Base-by-base conservation (phyloP, 805 yeast species). In the Pichia gijzeniarum region DNA sequence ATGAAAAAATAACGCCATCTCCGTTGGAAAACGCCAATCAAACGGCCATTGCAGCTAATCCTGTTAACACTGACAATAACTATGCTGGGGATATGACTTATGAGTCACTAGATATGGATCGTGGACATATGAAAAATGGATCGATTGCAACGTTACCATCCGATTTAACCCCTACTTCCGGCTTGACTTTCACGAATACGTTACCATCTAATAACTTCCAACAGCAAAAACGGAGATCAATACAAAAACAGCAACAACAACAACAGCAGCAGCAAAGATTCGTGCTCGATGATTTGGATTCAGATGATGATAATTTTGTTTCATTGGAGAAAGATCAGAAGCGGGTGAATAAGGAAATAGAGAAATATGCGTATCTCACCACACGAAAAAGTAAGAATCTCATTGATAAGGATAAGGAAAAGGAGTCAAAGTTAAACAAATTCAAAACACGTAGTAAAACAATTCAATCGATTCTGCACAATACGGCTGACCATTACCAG, bases 1-100 rank as follows among this genome's bases (percentile, higher is more conserved):
- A 84, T 57, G 79, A 76, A 44, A 51, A 46, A 1, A 63, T 63
- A 5, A 74, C 85, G 0, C 88, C 90, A 3, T 64, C 77, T 7
- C 68, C 63, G 31, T 50, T 64, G 14, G 41, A 61, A 9, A 32
- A 48, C 9, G 38, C 38, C 19, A 32, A 18, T 21, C 20, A 25
- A 8, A 8, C 31, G 14, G 10, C 18, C 3, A 39, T 28, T 14
- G 3, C 4, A 12, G 31, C 27, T 17, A 18, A 3, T 19, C 16
- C 20, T 12, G 22, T 22, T 22, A 10, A 6, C 21, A 16, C 21
- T 16, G 7, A 13, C 2, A 20, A 16, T 17, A 14, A 4, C 7
- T 20, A 22, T 22, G 16, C 18, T 8, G 27, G 9, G 17, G 34
- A 35, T 19, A 8, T 27, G 16, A 39, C 30, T 28, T 30, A 27